Conservation (phyloP, 169 alveolate genomes). For the Eimeria acervulina region DNA sequence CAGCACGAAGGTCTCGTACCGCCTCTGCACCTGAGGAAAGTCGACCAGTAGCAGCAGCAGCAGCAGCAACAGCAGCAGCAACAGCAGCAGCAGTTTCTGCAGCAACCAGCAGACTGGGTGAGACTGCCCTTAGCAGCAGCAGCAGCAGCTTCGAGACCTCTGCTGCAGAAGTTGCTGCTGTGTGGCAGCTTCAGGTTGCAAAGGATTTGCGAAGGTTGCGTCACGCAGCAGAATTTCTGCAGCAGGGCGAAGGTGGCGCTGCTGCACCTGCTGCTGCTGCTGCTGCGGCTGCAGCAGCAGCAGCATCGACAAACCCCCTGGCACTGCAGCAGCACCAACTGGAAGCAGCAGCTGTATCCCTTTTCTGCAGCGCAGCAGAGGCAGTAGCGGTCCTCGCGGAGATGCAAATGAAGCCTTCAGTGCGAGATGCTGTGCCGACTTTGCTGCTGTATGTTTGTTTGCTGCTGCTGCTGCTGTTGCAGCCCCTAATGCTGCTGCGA, state of each 20-base stretch:
- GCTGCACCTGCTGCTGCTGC: neutral
- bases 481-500: too few relatives aligned
- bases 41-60: neutral
- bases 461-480: too few relatives aligned
- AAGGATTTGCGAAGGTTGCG: conserved; percentile 40
- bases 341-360: neutral
- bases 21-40: neutral
- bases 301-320: neutral
- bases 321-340: neutral
- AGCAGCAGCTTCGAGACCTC: neutral
- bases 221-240: conserved; percentile 10
- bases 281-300: neutral
- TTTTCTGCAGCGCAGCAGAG: conserved; percentile 72
- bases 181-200: conserved; percentile 52
- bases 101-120: neutral
- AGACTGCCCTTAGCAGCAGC: neutral
- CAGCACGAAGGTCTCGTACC: neutral
- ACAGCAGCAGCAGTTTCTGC: conserved; percentile 6
- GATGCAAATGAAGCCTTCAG: conserved; percentile 50
- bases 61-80: neutral
- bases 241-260: neutral
- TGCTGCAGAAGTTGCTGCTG: conserved; percentile 59
- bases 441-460: conserved; percentile 38
- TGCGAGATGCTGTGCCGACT: conserved; percentile 46
- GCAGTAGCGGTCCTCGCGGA: conserved; percentile 48